These are phyloP conservation scores for Elsinoe necatrix DNA, from an alignment of 2,329 filamentous ascomycete species.

Conservation along the genomic window DNA sequence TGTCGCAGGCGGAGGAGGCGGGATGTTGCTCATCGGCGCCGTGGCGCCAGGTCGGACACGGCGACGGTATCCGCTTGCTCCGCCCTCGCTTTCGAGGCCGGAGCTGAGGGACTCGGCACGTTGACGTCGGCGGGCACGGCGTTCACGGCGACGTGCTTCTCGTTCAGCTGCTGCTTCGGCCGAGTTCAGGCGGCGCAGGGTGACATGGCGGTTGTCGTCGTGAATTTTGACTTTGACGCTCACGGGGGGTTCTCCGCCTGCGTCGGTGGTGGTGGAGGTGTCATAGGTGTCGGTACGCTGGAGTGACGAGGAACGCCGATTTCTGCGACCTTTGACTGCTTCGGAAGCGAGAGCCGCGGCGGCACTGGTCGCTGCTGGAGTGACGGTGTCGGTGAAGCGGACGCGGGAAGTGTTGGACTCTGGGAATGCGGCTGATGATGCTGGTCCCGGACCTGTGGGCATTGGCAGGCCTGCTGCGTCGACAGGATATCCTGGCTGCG, in stretches of 20 bases:
- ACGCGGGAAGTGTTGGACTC: conserved; percentile 15
- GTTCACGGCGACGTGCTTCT: conserved; percentile 44
- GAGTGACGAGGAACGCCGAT: conserved; percentile 27
- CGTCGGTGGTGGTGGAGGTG: background rate
- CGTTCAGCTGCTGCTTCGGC: conserved; percentile 55
- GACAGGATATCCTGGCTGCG: conserved; percentile 16
- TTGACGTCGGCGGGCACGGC: conserved; percentile 28
- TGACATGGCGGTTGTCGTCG: conserved; percentile 55
- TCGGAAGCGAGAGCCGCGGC: conserved; percentile 20
- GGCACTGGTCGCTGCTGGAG: conserved; percentile 21
- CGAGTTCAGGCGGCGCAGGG: conserved; percentile 51
- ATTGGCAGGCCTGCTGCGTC: conserved; percentile 29
- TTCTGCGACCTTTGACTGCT: conserved; percentile 21
- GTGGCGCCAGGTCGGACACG: conserved; percentile 22
- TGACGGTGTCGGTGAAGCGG: conserved; percentile 11
- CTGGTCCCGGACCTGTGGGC: conserved; percentile 22
- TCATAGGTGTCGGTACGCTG: conserved; percentile 4
- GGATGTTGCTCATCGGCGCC: conserved; percentile 27
- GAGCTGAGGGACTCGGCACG: conserved; percentile 30
- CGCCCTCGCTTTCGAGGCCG: conserved; percentile 33
- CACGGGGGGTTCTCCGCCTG: conserved; percentile 42
- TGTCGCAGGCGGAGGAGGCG: conserved; percentile 25
- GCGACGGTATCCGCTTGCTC: conserved; percentile 19
- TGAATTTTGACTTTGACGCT: conserved; percentile 59
- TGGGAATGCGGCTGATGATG: conserved; percentile 16